These are phyloP conservation scores for Colletotrichum sp. DNA, from an alignment of 2,329 filamentous ascomycete genomes.

Conservation along the genomic window DNA sequence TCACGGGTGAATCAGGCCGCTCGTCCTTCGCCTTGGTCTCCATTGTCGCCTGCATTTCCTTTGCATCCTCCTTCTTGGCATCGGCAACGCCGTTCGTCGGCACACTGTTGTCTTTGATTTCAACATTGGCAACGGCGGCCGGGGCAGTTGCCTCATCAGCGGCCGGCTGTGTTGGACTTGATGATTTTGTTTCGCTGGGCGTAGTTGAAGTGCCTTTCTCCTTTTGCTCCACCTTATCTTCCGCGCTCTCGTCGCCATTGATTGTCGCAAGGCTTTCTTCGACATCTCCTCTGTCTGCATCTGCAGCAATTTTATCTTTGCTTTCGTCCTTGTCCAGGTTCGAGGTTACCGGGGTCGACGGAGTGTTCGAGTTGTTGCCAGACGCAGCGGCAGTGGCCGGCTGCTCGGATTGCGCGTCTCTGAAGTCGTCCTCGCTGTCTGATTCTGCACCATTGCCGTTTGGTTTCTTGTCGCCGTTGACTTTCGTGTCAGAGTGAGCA, in stretches of 20 bases:
- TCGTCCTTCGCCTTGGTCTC: background rate
- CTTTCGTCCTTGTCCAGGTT: slow-evolving; percentile 3
- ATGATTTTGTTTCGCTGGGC: background rate
- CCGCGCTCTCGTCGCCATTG: background rate
- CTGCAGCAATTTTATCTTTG: background rate
- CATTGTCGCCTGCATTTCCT: background rate
- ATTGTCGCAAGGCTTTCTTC: background rate
- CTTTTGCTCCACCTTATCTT: background rate
- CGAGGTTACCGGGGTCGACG: slow-evolving; percentile 12
- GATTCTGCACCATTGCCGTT: slow-evolving; percentile 21
- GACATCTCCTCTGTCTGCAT: slow-evolving; percentile 2
- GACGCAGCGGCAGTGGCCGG: slow-evolving; percentile 1
- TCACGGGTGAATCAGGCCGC: background rate
- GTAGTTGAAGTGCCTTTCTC: background rate
- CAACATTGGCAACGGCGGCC: background rate
- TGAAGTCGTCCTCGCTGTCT: slow-evolving; percentile 31
- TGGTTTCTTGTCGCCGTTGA: background rate
- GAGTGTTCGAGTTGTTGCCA: slow-evolving; percentile 5
- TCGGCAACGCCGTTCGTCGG: background rate
- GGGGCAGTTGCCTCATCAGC: background rate
- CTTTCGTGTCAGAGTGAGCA: slow-evolving; percentile 6
- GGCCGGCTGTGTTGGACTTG: background rate
- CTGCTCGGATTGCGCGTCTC: slow-evolving; percentile 28
- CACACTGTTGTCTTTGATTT: background rate
- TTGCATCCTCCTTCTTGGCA: background rate